Base-by-base conservation (phyloP, 2,329 filamentous ascomycete genomes). In the Fusarium mundagurra region DNA sequence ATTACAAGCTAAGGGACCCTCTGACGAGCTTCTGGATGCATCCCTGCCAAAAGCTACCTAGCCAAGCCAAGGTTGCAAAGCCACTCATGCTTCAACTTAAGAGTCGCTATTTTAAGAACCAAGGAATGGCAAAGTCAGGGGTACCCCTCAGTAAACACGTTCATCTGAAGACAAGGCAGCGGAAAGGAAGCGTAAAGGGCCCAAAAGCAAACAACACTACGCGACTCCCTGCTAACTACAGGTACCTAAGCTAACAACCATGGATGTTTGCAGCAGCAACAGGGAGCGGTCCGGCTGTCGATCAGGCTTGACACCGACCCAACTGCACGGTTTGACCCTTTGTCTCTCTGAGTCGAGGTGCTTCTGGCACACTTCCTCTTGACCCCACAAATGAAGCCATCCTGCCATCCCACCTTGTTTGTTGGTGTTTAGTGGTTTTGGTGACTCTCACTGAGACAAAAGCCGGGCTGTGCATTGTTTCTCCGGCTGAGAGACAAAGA, bases 81-180 rank as follows among this genome's bases (percentile, higher is more conserved):
- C 65, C 66, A 67, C 69, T 34, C 62, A 50, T 65, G 53, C 41
- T 18, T 59, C 29, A 61, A 61, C 63, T 36, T n/a, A 36, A 48
- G 43, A 59, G 38, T 68, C 38, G 48, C 77, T 78, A 79, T 79
- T 79, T 77, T 78, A 79, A 70, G 76, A 69, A 54, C 43, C 61
- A 71, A 71, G 71, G 31, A 66, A 75, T 64, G 77, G 76, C 74
- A 78, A 78, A 79, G 77, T 76, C 74, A 79, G 77, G 77, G 77
- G 76, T 57, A 77, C 73, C 76, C 77, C 64, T 71, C 55, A 72
- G 72, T 55, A 65, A 73, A 43, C 64, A 58, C 50, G 47, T 63
- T 62, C 48, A 71, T 48, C 61, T 63, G 48, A 51, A 38, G 44
- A 29, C 29, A 61, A 59, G 36, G 39, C 47, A 43, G 33, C 41